Evolutionary conservation across 2,329 filamentous ascomycete genomes (phyloP).

Genomic region (Colletotrichum tropicale): DNA sequence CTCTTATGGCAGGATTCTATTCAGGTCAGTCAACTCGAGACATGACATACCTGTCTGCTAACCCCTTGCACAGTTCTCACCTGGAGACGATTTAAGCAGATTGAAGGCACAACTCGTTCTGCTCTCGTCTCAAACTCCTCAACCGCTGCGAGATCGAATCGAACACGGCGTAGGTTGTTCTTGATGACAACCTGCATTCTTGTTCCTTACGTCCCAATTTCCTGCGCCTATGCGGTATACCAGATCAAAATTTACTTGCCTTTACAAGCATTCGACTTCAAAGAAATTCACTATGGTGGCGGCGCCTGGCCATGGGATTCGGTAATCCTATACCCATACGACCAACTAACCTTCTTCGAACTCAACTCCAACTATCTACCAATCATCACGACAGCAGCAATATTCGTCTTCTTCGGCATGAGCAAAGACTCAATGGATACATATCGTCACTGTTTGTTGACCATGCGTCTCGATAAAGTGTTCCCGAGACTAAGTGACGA

Average conservation of each 20-base stretch:
- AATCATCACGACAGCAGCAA: conserved; percentile 49
- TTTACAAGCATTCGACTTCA: conserved; percentile 43
- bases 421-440: conserved; percentile 57
- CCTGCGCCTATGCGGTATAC: conserved; percentile 40
- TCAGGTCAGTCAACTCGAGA: conserved; percentile 45
- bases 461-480: conserved; percentile 44
- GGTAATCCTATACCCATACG: conserved; percentile 50
- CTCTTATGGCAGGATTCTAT: conserved; percentile 48
- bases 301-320: conserved; percentile 48
- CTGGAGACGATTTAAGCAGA: conserved; percentile 51
- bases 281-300: conserved; percentile 41
- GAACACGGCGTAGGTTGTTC: conserved; percentile 58
- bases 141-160: conserved; percentile 46
- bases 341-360: conserved; percentile 38
- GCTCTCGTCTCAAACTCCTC: conserved; percentile 44
- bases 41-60: background rate
- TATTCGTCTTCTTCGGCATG: conserved; percentile 61
- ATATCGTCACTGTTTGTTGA: conserved; percentile 46
- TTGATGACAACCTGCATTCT: conserved; percentile 59
- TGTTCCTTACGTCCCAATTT: conserved; percentile 54
- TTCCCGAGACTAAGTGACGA: conserved; percentile 44
- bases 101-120: conserved; percentile 44
- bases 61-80: conserved; percentile 41
- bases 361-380: conserved; percentile 55
- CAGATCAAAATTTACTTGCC: conserved; percentile 39